A percentile compares a stretch with the other conserved stretches of the same genome.
Evolutionary conservation across 1,139 yeast genomes (phyloP).

Genomic region (Scheffersomyces illinoinensis): DNA sequence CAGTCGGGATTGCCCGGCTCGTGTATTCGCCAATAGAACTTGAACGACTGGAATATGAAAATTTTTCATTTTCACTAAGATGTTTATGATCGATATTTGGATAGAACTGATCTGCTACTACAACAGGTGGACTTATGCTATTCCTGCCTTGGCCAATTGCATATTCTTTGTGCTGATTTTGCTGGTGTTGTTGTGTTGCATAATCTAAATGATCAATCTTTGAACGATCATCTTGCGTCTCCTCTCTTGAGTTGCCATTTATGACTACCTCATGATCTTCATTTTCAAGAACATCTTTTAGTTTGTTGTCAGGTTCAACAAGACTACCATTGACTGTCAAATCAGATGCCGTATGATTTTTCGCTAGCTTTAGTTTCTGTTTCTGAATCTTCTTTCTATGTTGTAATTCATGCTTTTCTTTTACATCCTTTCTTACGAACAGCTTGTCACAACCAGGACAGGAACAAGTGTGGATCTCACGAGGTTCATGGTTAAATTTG

Average conservation of each 20-base stretch:
- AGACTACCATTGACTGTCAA: neutral
- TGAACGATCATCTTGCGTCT: neutral
- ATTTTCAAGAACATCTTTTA: neutral
- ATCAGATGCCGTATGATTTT: neutral
- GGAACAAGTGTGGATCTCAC: slow-evolving; percentile 6
- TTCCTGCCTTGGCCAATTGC: neutral
- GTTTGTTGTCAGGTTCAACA: neutral
- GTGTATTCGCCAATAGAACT: neutral
- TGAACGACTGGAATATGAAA: neutral
- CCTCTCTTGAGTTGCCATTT: neutral
- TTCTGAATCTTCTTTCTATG: neutral
- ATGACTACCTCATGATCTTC: neutral
- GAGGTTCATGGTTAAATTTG: neutral
- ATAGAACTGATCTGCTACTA: neutral
- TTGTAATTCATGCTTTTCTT: slow-evolving; percentile 1
- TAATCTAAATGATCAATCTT: neutral
- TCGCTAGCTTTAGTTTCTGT: neutral
- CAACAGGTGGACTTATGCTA: neutral
- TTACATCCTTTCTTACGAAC: slow-evolving; percentile 1
- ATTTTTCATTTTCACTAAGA: neutral
- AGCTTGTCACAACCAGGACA: slow-evolving; percentile 2
- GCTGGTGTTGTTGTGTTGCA: neutral
- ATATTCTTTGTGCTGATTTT: neutral
- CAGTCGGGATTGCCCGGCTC: neutral
- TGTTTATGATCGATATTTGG: neutral